Conservation (phyloP, 441 rosid genomes). For the Corymbia citriodora region DNA sequence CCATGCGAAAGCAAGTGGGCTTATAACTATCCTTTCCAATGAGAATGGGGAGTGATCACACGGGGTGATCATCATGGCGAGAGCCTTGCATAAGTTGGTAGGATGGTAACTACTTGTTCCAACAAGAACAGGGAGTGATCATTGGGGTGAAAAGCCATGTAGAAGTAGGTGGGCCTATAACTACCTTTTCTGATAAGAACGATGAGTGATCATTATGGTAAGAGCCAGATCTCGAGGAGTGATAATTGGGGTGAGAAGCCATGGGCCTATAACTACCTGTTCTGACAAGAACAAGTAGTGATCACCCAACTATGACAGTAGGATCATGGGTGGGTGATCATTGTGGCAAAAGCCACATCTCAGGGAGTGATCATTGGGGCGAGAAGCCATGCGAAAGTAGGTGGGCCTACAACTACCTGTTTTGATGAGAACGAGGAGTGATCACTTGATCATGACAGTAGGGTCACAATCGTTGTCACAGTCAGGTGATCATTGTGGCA, state of each 20-base stretch:
- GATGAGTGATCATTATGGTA: no score
- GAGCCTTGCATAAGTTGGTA: no score
- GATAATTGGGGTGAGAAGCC: rapidly evolving
- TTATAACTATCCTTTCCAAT: neutral
- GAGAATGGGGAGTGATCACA: neutral
- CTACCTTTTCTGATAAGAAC: no score
- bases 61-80: no score
- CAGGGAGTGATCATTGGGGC: neutral
- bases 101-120: no score
- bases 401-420: neutral
- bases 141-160: no score
- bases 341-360: neutral
- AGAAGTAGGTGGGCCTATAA: no score
- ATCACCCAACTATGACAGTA: no score
- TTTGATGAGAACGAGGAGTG: neutral
- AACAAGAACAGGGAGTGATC: no score
- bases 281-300: neutral
- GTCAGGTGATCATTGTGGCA: neutral
- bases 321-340: neutral
- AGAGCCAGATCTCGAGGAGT: no score
- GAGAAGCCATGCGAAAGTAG: rapidly evolving
- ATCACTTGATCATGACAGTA: no score
- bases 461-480: no score
- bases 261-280: neutral
- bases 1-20: rapidly evolving